Evolutionary conservation across 768 basidiomycete genomes (phyloP).

Genomic region (Hericium alpestre): DNA sequence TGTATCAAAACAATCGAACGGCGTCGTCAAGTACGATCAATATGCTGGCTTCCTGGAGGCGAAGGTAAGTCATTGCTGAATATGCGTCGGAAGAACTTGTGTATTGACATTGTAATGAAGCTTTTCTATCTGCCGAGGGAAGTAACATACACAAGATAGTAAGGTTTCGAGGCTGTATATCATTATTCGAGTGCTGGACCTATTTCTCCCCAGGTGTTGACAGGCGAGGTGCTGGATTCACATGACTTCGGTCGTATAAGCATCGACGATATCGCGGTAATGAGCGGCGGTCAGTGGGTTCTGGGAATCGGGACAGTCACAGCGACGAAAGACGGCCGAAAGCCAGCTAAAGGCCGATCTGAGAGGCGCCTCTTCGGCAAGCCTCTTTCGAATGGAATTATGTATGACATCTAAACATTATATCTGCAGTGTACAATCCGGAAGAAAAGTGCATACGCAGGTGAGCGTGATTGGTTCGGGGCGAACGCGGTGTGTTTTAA

Average conservation of each 20-base stretch:
- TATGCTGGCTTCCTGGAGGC: constrained; percentile 59
- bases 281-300: constrained; percentile 51
- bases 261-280: constrained; percentile 61
- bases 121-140: constrained; percentile 63
- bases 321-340: constrained; percentile 48
- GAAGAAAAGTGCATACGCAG: constrained; percentile 53
- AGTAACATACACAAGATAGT: constrained; percentile 51
- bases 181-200: neutral
- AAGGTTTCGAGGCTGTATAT: constrained; percentile 5
- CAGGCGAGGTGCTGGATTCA: constrained; percentile 46
- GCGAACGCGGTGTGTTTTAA: constrained; percentile 4
- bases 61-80: constrained; percentile 30
- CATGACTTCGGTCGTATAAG: constrained; percentile 54
- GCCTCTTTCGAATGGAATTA: neutral
- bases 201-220: constrained; percentile 35
- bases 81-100: neutral
- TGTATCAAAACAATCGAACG: constrained; percentile 58
- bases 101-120: constrained; percentile 21
- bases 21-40: constrained; percentile 41
- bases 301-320: constrained; percentile 59
- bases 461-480: constrained; percentile 24
- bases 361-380: constrained; percentile 65
- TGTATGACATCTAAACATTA: neutral
- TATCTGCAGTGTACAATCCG: constrained; percentile 49
- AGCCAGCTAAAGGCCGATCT: constrained; percentile 56